Evolutionary conservation across 768 basidiomycete species (phyloP), one percentile per base, ranked within the genome.

Genomic region (Termitomyces sp.): DNA sequence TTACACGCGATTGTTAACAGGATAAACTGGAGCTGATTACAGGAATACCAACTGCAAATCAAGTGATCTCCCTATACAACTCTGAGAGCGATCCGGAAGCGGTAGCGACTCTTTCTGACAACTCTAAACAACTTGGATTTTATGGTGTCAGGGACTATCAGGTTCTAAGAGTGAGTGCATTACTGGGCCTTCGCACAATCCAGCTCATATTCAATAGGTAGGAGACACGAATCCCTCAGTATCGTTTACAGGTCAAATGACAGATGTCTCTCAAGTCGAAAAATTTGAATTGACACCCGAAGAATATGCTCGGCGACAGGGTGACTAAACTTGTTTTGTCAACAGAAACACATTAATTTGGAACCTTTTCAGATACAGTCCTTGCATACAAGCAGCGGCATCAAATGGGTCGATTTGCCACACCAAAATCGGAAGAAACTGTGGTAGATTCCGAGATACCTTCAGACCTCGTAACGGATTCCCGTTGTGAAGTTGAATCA

Each of bases 251-350:
- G 95, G 94, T 1, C 92, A 95, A 66, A 80, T 90, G 51, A 81
- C 86, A 8, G 95, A 97, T 68, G 78, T 90, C 1, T 85, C 85
- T 0, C 83, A 87, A 70, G 93, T 97, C 1, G 86, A 97, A 26
- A 97, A 98, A 68, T 98, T 93, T 60, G 96, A 97, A 74, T 69
- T 98, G 49, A 85, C 84, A 8, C 78, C 84, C 3, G 83, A 83
- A 4, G 91, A 87, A 54, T 98, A 98, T 65, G 91, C 85, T 22
- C 73, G 82, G 64, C 74, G 94, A 62, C 74, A 81, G 72, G 94
- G 95, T 93, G 59, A 40, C 69, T 64, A 42, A 40, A 14, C 21
- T 34, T 10, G 21, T n/a, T 28, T 30, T 22, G n/a, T 5, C 37
- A 38, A 51, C 24, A 34, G 21, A 15, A n/a, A 41, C 43, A 12